Evolutionary conservation across 73 alveolate genomes (phyloP).

Genomic region (Tetrahymena elliotti): DNA sequence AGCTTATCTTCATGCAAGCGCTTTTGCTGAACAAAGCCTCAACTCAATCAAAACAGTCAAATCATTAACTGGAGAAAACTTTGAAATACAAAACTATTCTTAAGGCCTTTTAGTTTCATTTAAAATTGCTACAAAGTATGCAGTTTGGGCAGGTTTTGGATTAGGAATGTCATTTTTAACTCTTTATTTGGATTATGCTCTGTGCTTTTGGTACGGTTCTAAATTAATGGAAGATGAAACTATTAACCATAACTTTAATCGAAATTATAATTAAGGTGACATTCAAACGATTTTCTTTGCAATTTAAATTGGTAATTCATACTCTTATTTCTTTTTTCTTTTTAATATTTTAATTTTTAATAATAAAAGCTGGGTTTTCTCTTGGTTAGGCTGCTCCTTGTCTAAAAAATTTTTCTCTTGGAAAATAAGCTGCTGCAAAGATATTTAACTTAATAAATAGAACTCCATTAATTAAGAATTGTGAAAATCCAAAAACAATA

Average conservation of each 20-base stretch:
- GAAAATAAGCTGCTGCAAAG: slow-evolving; percentile 34
- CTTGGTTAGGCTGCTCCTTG: slow-evolving; percentile 59
- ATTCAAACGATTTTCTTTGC: slow-evolving; percentile 49
- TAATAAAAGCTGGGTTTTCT: slow-evolving; percentile 40
- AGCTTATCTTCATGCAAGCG: slow-evolving; percentile 62
- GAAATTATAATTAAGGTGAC: slow-evolving; percentile 52
- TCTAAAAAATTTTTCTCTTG: slow-evolving; percentile 54
- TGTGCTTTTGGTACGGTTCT: slow-evolving; percentile 44
- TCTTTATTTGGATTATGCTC: slow-evolving; percentile 24
- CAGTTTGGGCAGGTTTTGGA: not conserved
- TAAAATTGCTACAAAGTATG: not conserved
- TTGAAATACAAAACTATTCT: not conserved
- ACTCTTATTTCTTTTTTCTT: not conserved
- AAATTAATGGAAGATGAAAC: slow-evolving; percentile 26
- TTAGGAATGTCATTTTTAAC: slow-evolving; percentile 21
- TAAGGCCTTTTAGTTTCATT: not conserved
- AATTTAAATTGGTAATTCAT: not conserved
- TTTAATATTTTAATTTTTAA: not conserved
- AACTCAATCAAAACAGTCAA: slow-evolving; percentile 61
- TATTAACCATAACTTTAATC: not conserved
- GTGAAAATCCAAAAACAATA: not conserved
- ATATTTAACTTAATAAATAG: slow-evolving; percentile 25
- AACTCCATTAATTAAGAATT: not conserved
- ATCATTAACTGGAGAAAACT: slow-evolving; percentile 1
- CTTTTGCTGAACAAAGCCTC: slow-evolving; percentile 76